These are phyloP conservation scores for Starmerella riodocensis DNA, from an alignment of 805 yeast species.

Conservation along the genomic window DNA sequence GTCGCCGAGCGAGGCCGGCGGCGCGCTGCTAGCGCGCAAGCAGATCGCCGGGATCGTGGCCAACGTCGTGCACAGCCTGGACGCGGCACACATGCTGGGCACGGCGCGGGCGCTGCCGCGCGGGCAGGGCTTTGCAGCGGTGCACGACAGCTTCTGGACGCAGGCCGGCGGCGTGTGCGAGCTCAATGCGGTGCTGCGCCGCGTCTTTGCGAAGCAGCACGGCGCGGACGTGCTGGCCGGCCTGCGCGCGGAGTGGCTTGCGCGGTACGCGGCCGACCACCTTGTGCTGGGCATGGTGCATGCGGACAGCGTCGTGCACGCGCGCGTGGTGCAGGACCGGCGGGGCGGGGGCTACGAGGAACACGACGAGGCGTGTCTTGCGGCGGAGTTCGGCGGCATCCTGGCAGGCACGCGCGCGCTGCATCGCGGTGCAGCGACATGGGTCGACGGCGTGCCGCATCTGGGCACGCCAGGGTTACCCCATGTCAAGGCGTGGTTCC, in stretches of 20 bases:
- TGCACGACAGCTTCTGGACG: constrained; percentile 92
- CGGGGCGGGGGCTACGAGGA: too few relatives aligned
- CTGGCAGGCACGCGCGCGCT: too few relatives aligned
- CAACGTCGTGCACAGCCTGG: constrained; percentile 76
- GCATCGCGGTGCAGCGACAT: too few relatives aligned
- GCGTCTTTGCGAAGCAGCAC: constrained; percentile 61
- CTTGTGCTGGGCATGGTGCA: constrained; percentile 44
- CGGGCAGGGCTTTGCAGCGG: constrained; percentile 64
- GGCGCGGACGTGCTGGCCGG: constrained; percentile 48
- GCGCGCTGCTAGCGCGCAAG: constrained; percentile 64
- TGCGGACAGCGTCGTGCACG: too few relatives aligned
- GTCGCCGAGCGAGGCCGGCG: constrained; percentile 65
- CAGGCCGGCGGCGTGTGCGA: constrained; percentile 63
- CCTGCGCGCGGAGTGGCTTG: constrained; percentile 59
- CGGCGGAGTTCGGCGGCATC: too few relatives aligned
- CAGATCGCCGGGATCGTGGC: constrained; percentile 84
- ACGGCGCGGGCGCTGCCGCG: constrained; percentile 58
- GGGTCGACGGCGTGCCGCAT: constrained; percentile 55
- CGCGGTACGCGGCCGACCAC: constrained; percentile 55
- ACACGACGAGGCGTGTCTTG: too few relatives aligned
- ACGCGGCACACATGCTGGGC: constrained; percentile 83
- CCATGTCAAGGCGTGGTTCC: constrained; percentile 36
- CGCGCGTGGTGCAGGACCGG: constrained; percentile 32
- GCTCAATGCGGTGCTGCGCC: constrained; percentile 54
- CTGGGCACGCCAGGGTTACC: constrained; percentile 9